Evolutionary conservation across 352 stramenopile species (phyloP), one percentile per base, ranked within the genome.

Genomic region (Elongisporangium anandrum): DNA sequence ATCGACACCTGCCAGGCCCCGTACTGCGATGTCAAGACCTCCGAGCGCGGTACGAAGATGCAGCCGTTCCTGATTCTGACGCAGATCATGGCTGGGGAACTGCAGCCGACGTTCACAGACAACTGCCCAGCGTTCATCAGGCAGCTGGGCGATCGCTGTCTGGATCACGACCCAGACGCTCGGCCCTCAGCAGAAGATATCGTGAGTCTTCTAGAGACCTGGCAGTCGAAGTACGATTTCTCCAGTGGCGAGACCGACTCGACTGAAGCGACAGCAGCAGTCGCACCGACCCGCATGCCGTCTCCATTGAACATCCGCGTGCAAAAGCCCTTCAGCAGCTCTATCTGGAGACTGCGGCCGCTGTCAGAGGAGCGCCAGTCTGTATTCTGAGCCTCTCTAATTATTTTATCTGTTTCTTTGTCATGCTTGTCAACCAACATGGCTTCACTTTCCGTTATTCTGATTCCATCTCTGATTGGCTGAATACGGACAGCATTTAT

Each of bases 41-140:
- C 64, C 2, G 55, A 61, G 24, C 26, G n/a, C 7, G 60, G 56
- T 0, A 63, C 58, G 56, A 65, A 62, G 51, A 64, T 84, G 64
- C 76, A 87, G 52, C 73, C 70, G 2, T 80, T 84, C 56, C 72
- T 80, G 57, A 64, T 81, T 34, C 64, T 84, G 39, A 75, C 76
- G 48, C 57, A 68, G 8, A 65, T 84, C n/a, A 74, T 84, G 47
- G 62, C 61, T n/a, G 75, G 72, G 23, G 66, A 23, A 2, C 60
- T 87, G 48, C 69, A 72, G 52, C 79, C 79, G 3, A 72, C 56
- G 54, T 77, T 87, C 50, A 67, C 56, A 5, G 57, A 41, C 4
- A 51, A 23, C 29, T 91, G 79, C 57, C 79, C 81, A 12, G 53
- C 66, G 7, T 63, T 62, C 7, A 76, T 87, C 19, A 61, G 45